These are phyloP conservation scores for Xylaria multiplex DNA, from an alignment of 2,329 filamentous ascomycete genomes.

Conservation along the genomic window DNA sequence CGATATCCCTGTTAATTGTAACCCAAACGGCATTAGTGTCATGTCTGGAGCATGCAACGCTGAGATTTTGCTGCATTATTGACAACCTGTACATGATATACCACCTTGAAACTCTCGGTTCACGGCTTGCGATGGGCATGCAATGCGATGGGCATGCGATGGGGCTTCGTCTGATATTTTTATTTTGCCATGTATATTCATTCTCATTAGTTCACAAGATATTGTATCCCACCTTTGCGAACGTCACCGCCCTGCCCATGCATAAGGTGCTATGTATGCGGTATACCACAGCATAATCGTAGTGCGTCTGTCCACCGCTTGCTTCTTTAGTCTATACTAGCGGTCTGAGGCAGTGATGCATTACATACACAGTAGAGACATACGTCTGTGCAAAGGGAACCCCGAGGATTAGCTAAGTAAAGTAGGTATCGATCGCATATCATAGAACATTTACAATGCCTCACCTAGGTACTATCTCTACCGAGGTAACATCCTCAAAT, in stretches of 20 bases:
- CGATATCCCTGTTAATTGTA: not conserved
- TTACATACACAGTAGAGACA: not conserved
- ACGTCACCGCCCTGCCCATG: constrained; percentile 24
- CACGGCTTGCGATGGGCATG: constrained; percentile 19
- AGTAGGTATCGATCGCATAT: constrained; percentile 6
- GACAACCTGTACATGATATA: constrained; percentile 19
- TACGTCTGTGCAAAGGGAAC: constrained; percentile 19
- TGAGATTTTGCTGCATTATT: constrained; percentile 34
- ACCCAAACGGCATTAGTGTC: constrained; percentile 31
- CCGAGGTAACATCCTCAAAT: not conserved
- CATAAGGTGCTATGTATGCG: too few relatives aligned
- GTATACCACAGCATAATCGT: not conserved
- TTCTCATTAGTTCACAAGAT: not conserved
- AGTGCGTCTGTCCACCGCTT: constrained; percentile 14
- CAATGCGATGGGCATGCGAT: constrained; percentile 7
- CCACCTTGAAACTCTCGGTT: constrained; percentile 18
- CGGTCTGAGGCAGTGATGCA: constrained; percentile 22
- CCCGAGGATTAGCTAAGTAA: constrained; percentile 27
- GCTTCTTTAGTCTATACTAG: constrained; percentile 12
- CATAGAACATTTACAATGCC: not conserved
- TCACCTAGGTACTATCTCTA: too few relatives aligned
- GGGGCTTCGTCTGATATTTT: constrained; percentile 25
- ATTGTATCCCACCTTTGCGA: not conserved
- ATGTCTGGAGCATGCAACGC: constrained; percentile 27
- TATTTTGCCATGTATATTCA: not conserved